A percentile compares a stretch with the other conserved stretches of the same genome.
phyloP scores from a whole-genome alignment of 1,139 yeast species.

The Scheffersomyces titani region DNA sequence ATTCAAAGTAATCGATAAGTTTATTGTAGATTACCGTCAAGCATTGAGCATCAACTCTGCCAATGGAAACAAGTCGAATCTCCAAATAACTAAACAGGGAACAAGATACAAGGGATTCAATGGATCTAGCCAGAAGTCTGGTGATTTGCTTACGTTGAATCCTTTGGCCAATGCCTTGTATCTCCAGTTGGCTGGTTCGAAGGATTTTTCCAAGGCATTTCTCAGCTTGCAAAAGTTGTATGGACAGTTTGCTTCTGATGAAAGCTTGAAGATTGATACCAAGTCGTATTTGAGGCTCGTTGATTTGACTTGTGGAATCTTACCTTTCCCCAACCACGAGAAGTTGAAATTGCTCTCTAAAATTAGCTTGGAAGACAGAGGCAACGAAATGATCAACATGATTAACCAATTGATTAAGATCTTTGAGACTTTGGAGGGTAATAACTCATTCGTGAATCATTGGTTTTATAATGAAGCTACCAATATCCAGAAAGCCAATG shows the following conservation, averaged over 20 bases:
- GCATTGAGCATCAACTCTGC: conserved; percentile 16
- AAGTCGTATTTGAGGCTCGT: conserved; percentile 39
- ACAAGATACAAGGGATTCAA: conserved; percentile 2
- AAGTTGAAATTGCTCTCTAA: conserved; percentile 44
- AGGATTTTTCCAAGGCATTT: conserved; percentile 46
- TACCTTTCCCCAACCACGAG: conserved; percentile 57
- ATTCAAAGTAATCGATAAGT: conserved; percentile 43
- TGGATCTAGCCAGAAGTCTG: conserved; percentile 1
- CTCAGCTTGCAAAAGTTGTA: conserved; percentile 36
- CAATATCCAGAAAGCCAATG: conserved; percentile 54
- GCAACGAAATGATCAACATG: conserved; percentile 31
- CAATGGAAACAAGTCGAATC: conserved; percentile 5
- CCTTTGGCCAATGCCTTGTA: conserved; percentile 65
- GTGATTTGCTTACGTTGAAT: conserved; percentile 50
- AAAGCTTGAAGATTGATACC: conserved; percentile 21
- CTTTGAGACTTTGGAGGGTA: conserved; percentile 31
- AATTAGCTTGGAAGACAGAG: conserved; percentile 34
- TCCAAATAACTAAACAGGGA: conserved; percentile 3
- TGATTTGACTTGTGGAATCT: conserved; percentile 58
- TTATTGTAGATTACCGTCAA: conserved; percentile 42
- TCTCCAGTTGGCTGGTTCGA: conserved; percentile 51
- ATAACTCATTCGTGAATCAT: conserved; percentile 39
- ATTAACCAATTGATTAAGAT: conserved; percentile 36
- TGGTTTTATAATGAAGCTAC: conserved; percentile 54
- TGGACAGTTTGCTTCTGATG: conserved; percentile 22